Base-by-base conservation (phyloP, 1,284 basidiomycete species). In the Porogramme epimiltina region DNA sequence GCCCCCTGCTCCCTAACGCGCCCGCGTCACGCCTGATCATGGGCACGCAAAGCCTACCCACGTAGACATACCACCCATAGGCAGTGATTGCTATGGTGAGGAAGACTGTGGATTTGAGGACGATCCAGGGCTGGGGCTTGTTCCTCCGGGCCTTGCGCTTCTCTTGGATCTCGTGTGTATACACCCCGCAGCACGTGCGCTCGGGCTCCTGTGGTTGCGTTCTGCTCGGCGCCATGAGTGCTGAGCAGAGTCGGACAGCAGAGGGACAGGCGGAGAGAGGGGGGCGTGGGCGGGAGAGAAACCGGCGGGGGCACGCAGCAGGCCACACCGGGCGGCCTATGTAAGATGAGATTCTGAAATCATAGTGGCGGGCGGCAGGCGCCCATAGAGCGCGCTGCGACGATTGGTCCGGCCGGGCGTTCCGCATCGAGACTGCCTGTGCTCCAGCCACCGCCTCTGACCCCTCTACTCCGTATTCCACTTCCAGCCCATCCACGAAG, bases 51-150 rank as follows among this genome's bases (percentile, higher is more conserved):
- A 91, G 73, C 33, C 84, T 67, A 1, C 78, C 86, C 37, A 89
- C 76, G 60, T 87, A 87, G 9, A 91, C 89, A 69, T 92, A 93
- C 50, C 72, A 81, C 2, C 81, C 62, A 62, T 86, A 87, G 0
- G 63, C 79, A 55, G 85, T 80, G 51, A 87, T 75, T 0, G 70
- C 83, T 18, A 76, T 22, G 0, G 80, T 77, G 0, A 87, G 42
- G 6, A 65, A 73, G 9, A 88, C 72, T 61, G 81, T 74, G 39
- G 85, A 61, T 70, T 89, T 89, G 58, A 74, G 77, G 23, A 77
- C 73, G 51, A 85, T 68, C 85, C 84, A 87, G 56, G 84, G 79
- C 61, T 84, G 84, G 3, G 79, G 77, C 59, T 73, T 77, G 22
- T 65, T 64, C 49, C 55, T 51, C 42, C 70, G 58, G 23, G 66